Percentiles rank a stretch among this genome's conserved stretches.
phyloP scores from a whole-genome alignment of 1,139 yeast genomes.

The Debaryomyces sp. region DNA sequence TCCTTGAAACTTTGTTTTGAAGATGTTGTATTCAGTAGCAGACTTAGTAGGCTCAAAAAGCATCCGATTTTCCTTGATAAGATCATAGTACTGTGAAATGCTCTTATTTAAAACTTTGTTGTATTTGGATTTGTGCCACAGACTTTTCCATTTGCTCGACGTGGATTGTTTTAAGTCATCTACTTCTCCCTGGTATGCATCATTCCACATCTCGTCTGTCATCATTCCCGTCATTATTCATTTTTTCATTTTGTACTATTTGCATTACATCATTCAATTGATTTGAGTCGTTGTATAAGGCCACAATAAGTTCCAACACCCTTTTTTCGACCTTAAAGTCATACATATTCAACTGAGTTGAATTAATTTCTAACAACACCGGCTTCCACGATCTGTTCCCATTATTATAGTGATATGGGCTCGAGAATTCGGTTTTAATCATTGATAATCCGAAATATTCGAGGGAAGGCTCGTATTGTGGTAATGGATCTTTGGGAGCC shows the following conservation, averaged over 20 bases:
- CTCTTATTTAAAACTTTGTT: constrained; percentile 16
- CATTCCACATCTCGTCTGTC: constrained; percentile 16
- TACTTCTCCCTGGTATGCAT: constrained; percentile 10
- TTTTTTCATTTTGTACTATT: constrained; percentile 1
- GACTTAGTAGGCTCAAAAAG: constrained; percentile 41
- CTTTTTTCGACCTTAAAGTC: constrained; percentile 28
- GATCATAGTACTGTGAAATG: constrained; percentile 22
- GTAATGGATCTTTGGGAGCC: constrained; percentile 29
- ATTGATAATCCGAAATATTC: constrained; percentile 39
- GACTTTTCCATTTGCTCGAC: constrained; percentile 20
- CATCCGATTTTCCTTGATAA: constrained; percentile 32
- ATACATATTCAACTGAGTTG: constrained; percentile 56
- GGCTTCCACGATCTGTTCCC: constrained; percentile 45
- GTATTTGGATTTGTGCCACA: constrained; percentile 17
- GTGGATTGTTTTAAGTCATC: constrained; percentile 12
- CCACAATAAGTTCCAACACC: constrained; percentile 28
- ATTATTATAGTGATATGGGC: constrained; percentile 39
- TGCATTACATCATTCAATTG: constrained; percentile 23
- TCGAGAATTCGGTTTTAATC: constrained; percentile 38
- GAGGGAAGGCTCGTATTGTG: constrained; percentile 36
- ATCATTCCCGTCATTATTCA: neutral
- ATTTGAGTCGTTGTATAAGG: constrained; percentile 34
- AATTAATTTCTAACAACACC: constrained; percentile 55
- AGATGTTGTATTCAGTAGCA: constrained; percentile 15
- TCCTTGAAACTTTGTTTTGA: constrained; percentile 27